Evolutionary conservation across 2,329 filamentous ascomycete genomes (phyloP), one percentile per base, ranked within the genome.

Genomic region (Aureobasidium sp.): DNA sequence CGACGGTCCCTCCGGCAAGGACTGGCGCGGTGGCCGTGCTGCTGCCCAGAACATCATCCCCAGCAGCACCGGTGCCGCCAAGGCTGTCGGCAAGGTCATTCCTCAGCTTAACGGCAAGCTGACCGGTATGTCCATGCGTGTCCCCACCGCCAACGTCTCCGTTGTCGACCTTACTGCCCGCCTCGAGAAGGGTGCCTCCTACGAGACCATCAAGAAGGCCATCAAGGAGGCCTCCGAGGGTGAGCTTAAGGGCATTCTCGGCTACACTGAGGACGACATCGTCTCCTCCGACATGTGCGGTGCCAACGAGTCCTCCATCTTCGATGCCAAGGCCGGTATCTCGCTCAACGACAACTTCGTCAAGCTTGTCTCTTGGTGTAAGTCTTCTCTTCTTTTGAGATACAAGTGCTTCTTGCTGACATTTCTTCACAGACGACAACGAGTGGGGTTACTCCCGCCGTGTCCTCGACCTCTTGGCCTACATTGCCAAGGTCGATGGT

Each of bases 51-150:
- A 99, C 89, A 97, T 97, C 86, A 97, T 99, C 76, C 94, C 94
- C 80, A 91, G 87, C 84, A 96, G 90, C 86, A 99, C 94, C 69
- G 94, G 94, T 87, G 94, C 94, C 79, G 94, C 94, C 78, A 99
- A 99, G 91, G 94, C 94, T 76, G 94, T 99, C 82, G 94, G 94
- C 83, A 99, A 99, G 89, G 94, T 97, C 83, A 97, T 97, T 74
- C 94, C 94, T 72, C 82, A 86, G 71, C 87, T 99, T 70, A 97
- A 97, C 83, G 94, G 94, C 86, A 99, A 99, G 88, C 91, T 97
- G 70, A 99, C 94, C 69, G 94, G 94, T 83, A 97, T 99, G 94
- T 86, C 94, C 74, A 94, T 99, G 89, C 94, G 94, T 89, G 93
- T 99, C 64, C 94, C 94, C 71, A 97, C 94, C 71, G 80, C 90